Conservation (phyloP, 2,329 filamentous ascomycete genomes). For the Botryotinia globosa region DNA sequence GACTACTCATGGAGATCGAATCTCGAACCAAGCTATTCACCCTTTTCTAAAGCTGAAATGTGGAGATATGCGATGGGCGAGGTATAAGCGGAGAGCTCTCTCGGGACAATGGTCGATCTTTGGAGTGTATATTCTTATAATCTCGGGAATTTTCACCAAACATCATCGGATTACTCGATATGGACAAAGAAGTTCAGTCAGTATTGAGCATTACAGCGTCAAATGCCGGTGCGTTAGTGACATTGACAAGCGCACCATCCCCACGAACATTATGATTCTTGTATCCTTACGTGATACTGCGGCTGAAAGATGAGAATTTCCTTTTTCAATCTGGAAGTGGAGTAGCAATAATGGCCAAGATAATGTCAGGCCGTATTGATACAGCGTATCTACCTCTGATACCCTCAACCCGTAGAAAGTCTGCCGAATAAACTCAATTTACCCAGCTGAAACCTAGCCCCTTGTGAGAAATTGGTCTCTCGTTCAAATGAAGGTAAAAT, state of each 20-base stretch:
- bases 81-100: background rate
- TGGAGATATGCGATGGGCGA: background rate
- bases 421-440: background rate
- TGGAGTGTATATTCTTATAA: background rate
- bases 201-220: background rate
- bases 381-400: background rate
- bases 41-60: background rate
- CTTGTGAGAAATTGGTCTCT: background rate
- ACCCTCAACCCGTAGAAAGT: background rate
- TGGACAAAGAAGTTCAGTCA: background rate
- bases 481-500: background rate
- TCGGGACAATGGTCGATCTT: background rate
- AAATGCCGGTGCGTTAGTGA: background rate
- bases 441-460: background rate
- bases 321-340: background rate
- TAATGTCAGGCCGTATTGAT: too few species aligned
- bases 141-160: too few species aligned
- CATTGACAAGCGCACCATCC: background rate
- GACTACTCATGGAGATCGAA: background rate
- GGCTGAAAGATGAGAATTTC: background rate
- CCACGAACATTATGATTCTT: background rate
- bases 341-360: background rate
- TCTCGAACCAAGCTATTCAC: background rate
- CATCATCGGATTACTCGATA: too few species aligned
- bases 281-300: background rate